These are phyloP conservation scores for Cocos nucifera DNA, from an alignment of 176 grass and related monocot genomes.

Conservation along the genomic window DNA sequence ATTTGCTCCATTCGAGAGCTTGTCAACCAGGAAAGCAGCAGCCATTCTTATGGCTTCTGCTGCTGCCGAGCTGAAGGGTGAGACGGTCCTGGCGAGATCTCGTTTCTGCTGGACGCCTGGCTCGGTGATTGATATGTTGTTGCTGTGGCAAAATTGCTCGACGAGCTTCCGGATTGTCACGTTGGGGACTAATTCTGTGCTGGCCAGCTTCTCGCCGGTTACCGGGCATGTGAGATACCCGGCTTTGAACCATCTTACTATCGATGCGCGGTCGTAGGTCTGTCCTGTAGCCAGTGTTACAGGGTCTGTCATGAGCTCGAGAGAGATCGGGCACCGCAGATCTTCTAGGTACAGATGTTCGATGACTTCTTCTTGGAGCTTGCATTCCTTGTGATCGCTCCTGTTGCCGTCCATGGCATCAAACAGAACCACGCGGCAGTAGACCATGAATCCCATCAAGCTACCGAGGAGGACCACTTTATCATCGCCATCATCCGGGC, in stretches of 20 bases:
- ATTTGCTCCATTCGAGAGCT: constrained; percentile 21
- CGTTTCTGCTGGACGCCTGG: constrained; percentile 30
- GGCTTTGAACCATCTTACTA: constrained; percentile 60
- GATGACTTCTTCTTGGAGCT: too few relatives aligned
- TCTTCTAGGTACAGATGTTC: constrained; percentile 44
- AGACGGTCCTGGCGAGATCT: constrained; percentile 33
- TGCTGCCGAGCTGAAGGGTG: constrained; percentile 25
- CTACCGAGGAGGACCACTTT: constrained; percentile 27
- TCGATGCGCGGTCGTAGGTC: constrained; percentile 82
- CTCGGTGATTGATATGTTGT: constrained; percentile 32
- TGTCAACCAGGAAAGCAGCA: constrained; percentile 34
- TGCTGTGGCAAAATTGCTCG: constrained; percentile 34
- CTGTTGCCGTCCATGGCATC: constrained; percentile 26
- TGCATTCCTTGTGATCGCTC: neutral
- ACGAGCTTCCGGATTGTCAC: constrained; percentile 39
- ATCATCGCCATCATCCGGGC: constrained; percentile 17
- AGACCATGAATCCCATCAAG: constrained; percentile 56
- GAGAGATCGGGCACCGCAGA: constrained; percentile 76
- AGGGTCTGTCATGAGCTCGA: constrained; percentile 80
- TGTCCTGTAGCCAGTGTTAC: constrained; percentile 76
- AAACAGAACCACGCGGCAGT: constrained; percentile 77
- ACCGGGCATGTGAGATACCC: constrained; percentile 58
- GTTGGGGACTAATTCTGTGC: constrained; percentile 60
- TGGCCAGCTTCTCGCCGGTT: constrained; percentile 55
- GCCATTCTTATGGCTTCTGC: constrained; percentile 29